These are phyloP conservation scores for Eimeria praecox DNA, from an alignment of 169 alveolate genomes.

Conservation along the genomic window DNA sequence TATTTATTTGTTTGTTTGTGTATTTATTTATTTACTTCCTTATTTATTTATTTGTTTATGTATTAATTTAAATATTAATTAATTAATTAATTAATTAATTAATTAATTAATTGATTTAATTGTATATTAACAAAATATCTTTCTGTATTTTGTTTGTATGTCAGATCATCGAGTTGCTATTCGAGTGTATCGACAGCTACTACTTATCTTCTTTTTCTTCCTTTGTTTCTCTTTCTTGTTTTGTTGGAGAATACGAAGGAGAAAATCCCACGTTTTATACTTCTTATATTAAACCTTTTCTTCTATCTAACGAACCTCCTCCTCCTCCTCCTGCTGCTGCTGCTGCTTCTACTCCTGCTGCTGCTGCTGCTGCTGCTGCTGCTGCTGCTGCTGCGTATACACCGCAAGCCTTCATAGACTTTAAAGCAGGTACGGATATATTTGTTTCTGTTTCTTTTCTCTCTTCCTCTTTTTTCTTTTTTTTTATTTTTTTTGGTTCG, in stretches of 20 bases:
- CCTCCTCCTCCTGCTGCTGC: neutral
- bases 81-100: neutral
- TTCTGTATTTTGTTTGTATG: neutral
- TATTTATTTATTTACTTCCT: neutral
- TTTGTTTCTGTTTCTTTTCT: neutral
- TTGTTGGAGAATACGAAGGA: neutral
- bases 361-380: constrained; percentile 12
- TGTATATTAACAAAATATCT: neutral
- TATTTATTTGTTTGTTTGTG: too few species aligned
- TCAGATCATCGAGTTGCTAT: neutral
- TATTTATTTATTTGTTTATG: neutral
- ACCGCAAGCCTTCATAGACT: constrained; percentile 24
- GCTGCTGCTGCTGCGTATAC: constrained; percentile 15
- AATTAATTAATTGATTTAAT: neutral
- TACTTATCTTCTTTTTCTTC: neutral
- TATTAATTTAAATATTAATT: neutral
- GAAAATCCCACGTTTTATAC: neutral
- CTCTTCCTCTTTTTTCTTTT: neutral
- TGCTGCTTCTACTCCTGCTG: neutral
- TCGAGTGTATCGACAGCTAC: constrained; percentile 57
- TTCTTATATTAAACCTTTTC: neutral
- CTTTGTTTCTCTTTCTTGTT: constrained; percentile 36
- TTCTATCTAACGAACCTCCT: neutral
- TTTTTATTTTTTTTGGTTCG: neutral
- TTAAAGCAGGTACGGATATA: constrained; percentile 18